phyloP scores from a whole-genome alignment of 331 rosid species.

The Cydonia oblonga region DNA sequence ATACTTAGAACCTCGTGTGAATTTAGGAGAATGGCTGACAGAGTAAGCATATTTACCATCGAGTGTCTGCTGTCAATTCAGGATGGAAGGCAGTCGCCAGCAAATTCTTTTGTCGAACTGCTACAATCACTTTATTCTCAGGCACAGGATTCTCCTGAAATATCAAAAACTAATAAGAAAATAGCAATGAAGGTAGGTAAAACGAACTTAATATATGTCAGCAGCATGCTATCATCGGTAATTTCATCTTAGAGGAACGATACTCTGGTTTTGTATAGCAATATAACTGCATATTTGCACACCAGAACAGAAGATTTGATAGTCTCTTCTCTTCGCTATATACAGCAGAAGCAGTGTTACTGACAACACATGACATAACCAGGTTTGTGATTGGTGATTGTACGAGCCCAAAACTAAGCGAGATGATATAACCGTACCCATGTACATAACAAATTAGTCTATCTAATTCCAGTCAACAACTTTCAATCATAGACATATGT shows the following conservation, averaged over 20 bases:
- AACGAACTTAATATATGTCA: background rate
- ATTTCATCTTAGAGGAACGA: background rate
- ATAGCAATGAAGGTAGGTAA: background rate
- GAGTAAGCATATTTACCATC: conserved; percentile 49
- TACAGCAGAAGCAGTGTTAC: background rate
- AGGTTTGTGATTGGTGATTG: background rate
- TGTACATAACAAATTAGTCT: background rate
- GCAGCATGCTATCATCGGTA: background rate
- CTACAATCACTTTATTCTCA: conserved; percentile 64
- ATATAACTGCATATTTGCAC: background rate
- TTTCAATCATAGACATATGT: background rate
- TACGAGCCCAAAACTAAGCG: background rate
- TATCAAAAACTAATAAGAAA: conserved; percentile 3
- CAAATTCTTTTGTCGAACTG: conserved; percentile 80
- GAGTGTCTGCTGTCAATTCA: conserved; percentile 81
- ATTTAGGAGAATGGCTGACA: background rate
- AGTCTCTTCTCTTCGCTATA: background rate
- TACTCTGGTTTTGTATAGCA: background rate
- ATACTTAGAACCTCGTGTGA: conserved; percentile 3
- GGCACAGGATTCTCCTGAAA: conserved; percentile 43
- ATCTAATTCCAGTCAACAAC: background rate
- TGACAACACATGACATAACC: background rate
- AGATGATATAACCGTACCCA: background rate
- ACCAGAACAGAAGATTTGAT: background rate
- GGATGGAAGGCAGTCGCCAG: conserved; percentile 94